A percentile compares a stretch with the other conserved stretches of the same genome.
Conservation (phyloP, 2,329 filamentous ascomycete species). For the Penicillium glabrum region DNA sequence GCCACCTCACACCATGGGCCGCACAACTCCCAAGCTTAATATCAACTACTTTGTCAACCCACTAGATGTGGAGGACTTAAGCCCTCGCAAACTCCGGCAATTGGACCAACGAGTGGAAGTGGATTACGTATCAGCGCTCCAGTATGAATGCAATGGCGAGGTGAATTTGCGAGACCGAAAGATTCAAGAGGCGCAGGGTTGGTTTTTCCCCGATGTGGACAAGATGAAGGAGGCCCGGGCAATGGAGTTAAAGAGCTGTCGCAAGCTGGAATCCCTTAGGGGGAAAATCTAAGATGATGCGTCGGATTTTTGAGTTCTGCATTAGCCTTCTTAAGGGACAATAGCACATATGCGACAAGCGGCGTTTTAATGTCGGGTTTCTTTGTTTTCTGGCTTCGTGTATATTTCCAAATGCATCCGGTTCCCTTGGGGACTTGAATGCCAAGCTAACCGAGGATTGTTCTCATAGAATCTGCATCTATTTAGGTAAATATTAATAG, state of each 20-base stretch:
- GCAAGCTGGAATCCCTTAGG: conserved; percentile 54
- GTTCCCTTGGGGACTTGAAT: background rate
- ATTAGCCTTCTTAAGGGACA: conserved; percentile 9
- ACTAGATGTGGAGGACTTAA: conserved; percentile 69
- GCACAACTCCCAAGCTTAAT: conserved; percentile 68
- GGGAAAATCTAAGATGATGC: conserved; percentile 29
- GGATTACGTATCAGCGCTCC: conserved; percentile 67
- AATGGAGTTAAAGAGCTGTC: conserved; percentile 62
- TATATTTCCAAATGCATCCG: conserved; percentile 18
- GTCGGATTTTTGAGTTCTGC: conserved; percentile 5
- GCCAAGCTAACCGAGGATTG: background rate
- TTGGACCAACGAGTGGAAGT: conserved; percentile 78
- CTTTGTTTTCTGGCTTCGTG: conserved; percentile 4
- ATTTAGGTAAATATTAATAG: background rate
- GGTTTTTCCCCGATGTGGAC: conserved; percentile 78
- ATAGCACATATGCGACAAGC: conserved; percentile 12
- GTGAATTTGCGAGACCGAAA: conserved; percentile 63
- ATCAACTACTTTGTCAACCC: conserved; percentile 87
- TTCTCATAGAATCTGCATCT: background rate
- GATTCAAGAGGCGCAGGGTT: conserved; percentile 77
- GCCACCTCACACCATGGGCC: conserved; percentile 71
- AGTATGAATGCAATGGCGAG: conserved; percentile 74
- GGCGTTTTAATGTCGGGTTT: conserved; percentile 15
- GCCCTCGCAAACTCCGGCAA: conserved; percentile 65
- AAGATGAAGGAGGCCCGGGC: conserved; percentile 71